phyloP scores from a whole-genome alignment of 2,329 filamentous ascomycete species.

The Talaromyces funiculosus region DNA sequence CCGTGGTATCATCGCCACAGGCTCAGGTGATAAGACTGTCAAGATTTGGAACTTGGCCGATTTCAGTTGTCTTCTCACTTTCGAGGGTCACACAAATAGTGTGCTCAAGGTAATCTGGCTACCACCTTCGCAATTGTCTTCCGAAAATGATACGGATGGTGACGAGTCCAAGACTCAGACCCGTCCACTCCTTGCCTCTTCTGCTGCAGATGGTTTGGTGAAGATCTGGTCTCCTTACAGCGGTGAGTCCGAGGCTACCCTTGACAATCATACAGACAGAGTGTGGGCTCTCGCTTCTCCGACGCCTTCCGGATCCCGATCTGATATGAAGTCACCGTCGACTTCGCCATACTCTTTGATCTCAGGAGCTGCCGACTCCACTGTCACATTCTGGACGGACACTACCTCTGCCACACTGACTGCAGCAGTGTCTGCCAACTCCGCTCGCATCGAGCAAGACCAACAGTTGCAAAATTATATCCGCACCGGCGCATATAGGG shows the following conservation, averaged over 20 bases:
- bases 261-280: conserved; percentile 95
- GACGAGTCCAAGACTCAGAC: conserved; percentile 26
- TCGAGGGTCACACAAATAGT: conserved; percentile 94
- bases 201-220: conserved; percentile 88
- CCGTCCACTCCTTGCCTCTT: conserved; percentile 60
- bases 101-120: conserved; percentile 93
- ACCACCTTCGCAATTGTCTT: conserved; percentile 42
- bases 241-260: conserved; percentile 78
- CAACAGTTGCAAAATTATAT: conserved; percentile 93
- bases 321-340: conserved; percentile 28
- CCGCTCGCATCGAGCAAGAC: conserved; percentile 83
- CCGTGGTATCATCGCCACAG: conserved; percentile 80
- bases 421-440: conserved; percentile 65
- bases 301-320: conserved; percentile 33
- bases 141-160: conserved; percentile 30
- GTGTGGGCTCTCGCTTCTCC: conserved; percentile 84
- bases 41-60: conserved; percentile 91
- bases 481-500: conserved; percentile 77
- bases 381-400: conserved; percentile 92
- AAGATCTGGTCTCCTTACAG: conserved; percentile 91
- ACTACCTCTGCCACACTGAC: conserved; percentile 76
- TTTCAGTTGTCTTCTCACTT: conserved; percentile 87
- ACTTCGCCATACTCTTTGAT: conserved; percentile 60
- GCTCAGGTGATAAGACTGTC: conserved; percentile 91
- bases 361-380: conserved; percentile 87